Conservation (phyloP, 2,329 filamentous ascomycete genomes). For the Metarhizium album region DNA sequence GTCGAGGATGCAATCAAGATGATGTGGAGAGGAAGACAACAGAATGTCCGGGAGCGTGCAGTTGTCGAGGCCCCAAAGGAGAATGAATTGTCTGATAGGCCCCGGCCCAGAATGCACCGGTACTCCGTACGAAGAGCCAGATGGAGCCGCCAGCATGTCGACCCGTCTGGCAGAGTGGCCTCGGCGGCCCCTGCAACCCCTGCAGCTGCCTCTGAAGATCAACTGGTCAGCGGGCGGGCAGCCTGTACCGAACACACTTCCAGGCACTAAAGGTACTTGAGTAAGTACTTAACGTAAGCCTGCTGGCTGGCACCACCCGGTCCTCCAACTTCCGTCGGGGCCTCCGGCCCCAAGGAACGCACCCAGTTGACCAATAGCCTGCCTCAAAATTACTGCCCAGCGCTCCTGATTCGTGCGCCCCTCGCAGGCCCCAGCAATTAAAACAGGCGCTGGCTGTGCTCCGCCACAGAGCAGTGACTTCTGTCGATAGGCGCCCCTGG, state of each 20-base stretch:
- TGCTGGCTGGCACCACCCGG: conserved; percentile 15
- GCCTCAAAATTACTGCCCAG: conserved; percentile 18
- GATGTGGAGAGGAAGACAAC: conserved; percentile 2
- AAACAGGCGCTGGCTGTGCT: neutral
- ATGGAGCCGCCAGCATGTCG: too few species aligned
- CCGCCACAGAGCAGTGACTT: neutral
- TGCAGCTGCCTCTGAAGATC: too few species aligned
- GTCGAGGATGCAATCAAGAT: neutral
- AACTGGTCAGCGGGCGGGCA: too few species aligned
- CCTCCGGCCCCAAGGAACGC: neutral
- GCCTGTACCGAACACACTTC: too few species aligned
- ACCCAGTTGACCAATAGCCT: conserved; percentile 15
- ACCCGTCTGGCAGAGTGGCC: too few species aligned
- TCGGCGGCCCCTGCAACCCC: too few species aligned
- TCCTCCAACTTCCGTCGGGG: conserved; percentile 15
- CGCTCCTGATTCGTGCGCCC: conserved; percentile 16
- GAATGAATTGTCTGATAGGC: neutral
- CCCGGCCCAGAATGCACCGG: neutral
- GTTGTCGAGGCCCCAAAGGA: neutral
- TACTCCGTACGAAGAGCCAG: too few species aligned
- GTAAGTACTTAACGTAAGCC: too few species aligned
- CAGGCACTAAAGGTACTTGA: too few species aligned
- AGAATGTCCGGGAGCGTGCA: neutral
- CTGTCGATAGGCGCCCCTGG: neutral
- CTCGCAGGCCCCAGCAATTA: neutral